These are phyloP conservation scores for Uncinocarpus reesii DNA, from an alignment of 2,329 filamentous ascomycete species.

Conservation along the genomic window DNA sequence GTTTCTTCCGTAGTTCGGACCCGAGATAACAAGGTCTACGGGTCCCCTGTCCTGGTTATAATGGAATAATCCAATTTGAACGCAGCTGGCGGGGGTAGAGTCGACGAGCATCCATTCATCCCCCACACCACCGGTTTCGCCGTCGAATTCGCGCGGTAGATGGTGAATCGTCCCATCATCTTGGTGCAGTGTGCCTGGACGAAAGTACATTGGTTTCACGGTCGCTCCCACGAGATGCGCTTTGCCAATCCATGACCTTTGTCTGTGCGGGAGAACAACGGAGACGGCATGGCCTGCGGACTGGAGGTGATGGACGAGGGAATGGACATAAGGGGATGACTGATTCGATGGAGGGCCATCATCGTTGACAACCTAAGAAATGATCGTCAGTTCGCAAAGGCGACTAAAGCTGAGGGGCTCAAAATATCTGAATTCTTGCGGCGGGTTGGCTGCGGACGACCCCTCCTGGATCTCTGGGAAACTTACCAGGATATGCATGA, in stretches of 20 bases:
- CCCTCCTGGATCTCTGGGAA: background rate
- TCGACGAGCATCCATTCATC: slow-evolving; percentile 77
- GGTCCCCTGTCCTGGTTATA: slow-evolving; percentile 63
- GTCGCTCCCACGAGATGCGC: slow-evolving; percentile 89
- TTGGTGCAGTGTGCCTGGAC: slow-evolving; percentile 50
- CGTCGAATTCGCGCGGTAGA: slow-evolving; percentile 45
- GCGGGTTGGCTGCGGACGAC: background rate
- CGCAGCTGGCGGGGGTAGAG: slow-evolving; percentile 69
- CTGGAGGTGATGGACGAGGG: slow-evolving; percentile 60
- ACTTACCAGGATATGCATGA: slow-evolving; percentile 45
- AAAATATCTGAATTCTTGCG: background rate
- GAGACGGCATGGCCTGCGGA: slow-evolving; percentile 74
- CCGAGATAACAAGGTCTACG: slow-evolving; percentile 66
- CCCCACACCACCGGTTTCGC: slow-evolving; percentile 42
- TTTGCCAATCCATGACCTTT: slow-evolving; percentile 97
- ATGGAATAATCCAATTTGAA: slow-evolving; percentile 72
- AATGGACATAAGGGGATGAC: slow-evolving; percentile 71
- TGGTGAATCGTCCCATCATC: slow-evolving; percentile 59
- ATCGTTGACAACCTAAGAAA: slow-evolving; percentile 51
- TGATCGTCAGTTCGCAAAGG: slow-evolving; percentile 15
- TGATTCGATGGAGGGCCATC: slow-evolving; percentile 69
- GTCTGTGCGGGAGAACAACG: slow-evolving; percentile 79
- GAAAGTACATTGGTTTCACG: slow-evolving; percentile 75
- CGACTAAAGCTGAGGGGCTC: background rate
- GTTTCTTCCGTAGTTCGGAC: slow-evolving; percentile 76